Evolutionary conservation across 768 basidiomycete species (phyloP), one percentile per base, ranked within the genome.

Genomic region (Phlebiopsis flavidoalba): DNA sequence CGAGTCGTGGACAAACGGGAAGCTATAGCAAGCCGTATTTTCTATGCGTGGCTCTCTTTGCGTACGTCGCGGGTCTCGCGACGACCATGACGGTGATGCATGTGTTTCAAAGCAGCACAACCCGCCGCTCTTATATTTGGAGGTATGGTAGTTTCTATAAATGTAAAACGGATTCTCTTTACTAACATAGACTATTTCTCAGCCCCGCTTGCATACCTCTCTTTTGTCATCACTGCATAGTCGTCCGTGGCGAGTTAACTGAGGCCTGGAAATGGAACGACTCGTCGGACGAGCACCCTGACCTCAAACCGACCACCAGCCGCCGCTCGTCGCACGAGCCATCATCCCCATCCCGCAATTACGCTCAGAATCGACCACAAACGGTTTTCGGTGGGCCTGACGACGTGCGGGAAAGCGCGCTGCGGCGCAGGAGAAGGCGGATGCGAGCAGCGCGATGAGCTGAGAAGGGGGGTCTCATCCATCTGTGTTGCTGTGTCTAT

Each of bases 121-220:
- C 96, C 96, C 0, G 96, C 96, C 1, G n/a, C 74, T 99, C 58
- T 76, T 99, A 49, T 99, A 98, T 74, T 81, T 99, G 63, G n/a
- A 90, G 89, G 90, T 89, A 66, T 59, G 43, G 21, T 40, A 36
- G 19, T 43, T 17, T 19, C 22, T 45, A 31, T n/a, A 22, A 5
- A n/a, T n/a, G n/a, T n/a, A n/a, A n/a, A n/a, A n/a, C n/a, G n/a
- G n/a, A n/a, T n/a, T n/a, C n/a, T n/a, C n/a, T n/a, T n/a, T n/a
- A 40, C 55, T 48, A 12, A 22, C 22, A 22, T 31, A 59, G 43
- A 50, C 62, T 31, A 2, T 31, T 6, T 55, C 58, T 8, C 53
- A 90, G 88, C 69, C 92, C 91, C 33, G 87, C 86, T 1, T 91
- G 92, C 71, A 87, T 94, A n/a, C 8, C 61, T 86, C 54, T 83